Conservation (phyloP, 1,284 basidiomycete genomes). For the Ceratobasidium sp. region DNA sequence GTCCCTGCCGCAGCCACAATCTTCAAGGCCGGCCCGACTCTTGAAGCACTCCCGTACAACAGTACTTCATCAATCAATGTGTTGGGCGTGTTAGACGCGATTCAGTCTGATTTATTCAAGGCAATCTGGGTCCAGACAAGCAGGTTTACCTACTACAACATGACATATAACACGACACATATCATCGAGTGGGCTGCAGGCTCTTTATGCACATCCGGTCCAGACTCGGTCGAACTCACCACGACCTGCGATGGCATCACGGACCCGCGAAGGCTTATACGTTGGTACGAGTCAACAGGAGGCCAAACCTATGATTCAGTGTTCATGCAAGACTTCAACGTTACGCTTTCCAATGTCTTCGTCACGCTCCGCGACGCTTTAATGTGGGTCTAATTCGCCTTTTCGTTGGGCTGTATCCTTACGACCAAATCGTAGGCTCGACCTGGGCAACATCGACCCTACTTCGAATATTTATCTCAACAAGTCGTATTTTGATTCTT, state of each 20-base stretch:
- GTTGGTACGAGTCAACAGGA: background rate
- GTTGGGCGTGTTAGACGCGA: slow-evolving; percentile 7
- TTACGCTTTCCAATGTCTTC: slow-evolving; percentile 8
- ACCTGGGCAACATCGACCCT: slow-evolving; percentile 8
- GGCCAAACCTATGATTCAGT: background rate
- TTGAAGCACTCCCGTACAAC: background rate
- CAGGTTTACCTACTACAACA: background rate
- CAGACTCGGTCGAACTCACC: background rate
- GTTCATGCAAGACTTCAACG: background rate
- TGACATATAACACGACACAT: background rate
- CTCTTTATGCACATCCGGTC: background rate
- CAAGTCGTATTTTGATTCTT: slow-evolving; percentile 20
- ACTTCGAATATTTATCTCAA: slow-evolving; percentile 24
- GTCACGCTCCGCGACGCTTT: slow-evolving; percentile 14
- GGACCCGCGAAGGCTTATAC: background rate
- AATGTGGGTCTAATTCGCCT: slow-evolving; percentile 9
- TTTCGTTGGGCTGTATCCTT: background rate
- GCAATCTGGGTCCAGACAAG: slow-evolving; percentile 9
- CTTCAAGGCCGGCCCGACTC: background rate
- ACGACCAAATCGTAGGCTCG: slow-evolving; percentile 2
- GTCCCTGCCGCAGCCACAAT: slow-evolving; percentile 2
- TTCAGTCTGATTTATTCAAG: slow-evolving; percentile 1
- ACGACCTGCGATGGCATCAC: slow-evolving; percentile 5
- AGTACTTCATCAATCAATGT: slow-evolving; percentile 9
- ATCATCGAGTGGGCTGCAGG: slow-evolving; percentile 17